These are phyloP conservation scores for Dothistroma septosporum DNA, from an alignment of 2,329 filamentous ascomycete species.

Conservation along the genomic window DNA sequence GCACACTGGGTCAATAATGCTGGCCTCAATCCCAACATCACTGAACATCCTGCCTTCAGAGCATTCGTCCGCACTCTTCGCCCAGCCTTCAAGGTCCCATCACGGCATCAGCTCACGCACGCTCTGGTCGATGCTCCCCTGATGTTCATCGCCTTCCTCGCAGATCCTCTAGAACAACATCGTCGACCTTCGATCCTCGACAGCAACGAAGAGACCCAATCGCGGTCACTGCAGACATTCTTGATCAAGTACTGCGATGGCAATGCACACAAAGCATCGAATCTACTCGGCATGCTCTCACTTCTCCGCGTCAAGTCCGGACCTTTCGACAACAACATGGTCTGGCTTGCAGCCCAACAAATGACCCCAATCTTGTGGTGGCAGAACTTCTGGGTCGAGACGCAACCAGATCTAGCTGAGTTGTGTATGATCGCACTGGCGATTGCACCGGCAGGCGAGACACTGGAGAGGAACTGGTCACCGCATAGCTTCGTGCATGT, in stretches of 20 bases:
- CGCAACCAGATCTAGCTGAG: slow-evolving; percentile 24
- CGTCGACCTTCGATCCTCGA: slow-evolving; percentile 24
- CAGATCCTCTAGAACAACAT: slow-evolving; percentile 23
- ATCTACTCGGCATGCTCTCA: slow-evolving; percentile 22
- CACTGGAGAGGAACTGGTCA: slow-evolving; percentile 24
- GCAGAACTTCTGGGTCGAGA: slow-evolving; percentile 26
- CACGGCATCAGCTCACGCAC: slow-evolving; percentile 21
- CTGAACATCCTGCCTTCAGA: slow-evolving; percentile 24
- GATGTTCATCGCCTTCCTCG: slow-evolving; percentile 26
- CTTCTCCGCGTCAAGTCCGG: slow-evolving; percentile 25
- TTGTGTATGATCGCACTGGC: slow-evolving; percentile 24
- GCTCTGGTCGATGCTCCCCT: slow-evolving; percentile 23
- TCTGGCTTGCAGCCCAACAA: slow-evolving; percentile 26
- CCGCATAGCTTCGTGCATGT: slow-evolving; percentile 24
- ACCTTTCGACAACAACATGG: slow-evolving; percentile 24
- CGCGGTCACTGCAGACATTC: slow-evolving; percentile 23
- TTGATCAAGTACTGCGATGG: slow-evolving; percentile 25
- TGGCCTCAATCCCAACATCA: slow-evolving; percentile 15
- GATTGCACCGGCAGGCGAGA: slow-evolving; percentile 18
- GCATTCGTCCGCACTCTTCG: slow-evolving; percentile 22
- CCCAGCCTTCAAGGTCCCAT: slow-evolving; percentile 23
- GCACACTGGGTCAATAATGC: slow-evolving; percentile 24
- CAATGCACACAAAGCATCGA: slow-evolving; percentile 17
- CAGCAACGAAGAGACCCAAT: slow-evolving; percentile 24
- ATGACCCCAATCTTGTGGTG: slow-evolving; percentile 25